Percentiles rank a stretch among this genome's conserved stretches.
Evolutionary conservation across 2,329 filamentous ascomycete species (phyloP).

Genomic region (Nannizziopsis barbatae): DNA sequence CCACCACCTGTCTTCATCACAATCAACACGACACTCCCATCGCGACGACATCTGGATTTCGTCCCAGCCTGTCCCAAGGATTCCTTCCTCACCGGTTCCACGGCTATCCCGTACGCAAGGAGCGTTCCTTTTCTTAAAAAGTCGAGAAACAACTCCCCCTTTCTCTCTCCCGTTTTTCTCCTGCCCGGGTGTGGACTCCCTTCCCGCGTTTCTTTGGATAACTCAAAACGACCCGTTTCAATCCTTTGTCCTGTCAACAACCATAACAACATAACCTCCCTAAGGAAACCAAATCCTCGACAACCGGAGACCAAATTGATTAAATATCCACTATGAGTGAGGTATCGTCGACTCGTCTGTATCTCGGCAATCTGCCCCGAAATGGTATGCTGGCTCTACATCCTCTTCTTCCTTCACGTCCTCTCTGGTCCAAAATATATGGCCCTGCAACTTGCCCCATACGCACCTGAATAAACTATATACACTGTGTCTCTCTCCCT

Average conservation of each 20-base stretch:
- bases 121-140: not conserved
- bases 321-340: slow-evolving; percentile 52
- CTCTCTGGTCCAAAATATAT: slow-evolving; percentile 11
- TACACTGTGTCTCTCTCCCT: not conserved
- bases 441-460: slow-evolving; percentile 10
- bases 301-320: no score
- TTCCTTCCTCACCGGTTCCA: not conserved
- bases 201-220: not conserved
- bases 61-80: slow-evolving; percentile 4
- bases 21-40: not conserved
- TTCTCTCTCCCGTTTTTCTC: not conserved
- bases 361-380: slow-evolving; percentile 93
- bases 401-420: slow-evolving; percentile 11
- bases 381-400: slow-evolving; percentile 57
- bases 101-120: not conserved
- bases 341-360: slow-evolving; percentile 89
- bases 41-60: not conserved
- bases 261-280: no score
- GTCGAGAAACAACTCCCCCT: not conserved
- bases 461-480: not conserved
- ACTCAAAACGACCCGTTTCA: not conserved
- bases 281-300: not conserved
- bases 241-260: slow-evolving; percentile 2
- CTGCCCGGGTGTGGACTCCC: not conserved
- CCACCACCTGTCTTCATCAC: not conserved